Conservation (phyloP, 495 filamentous ascomycete genomes). For the Darksidea phi region DNA sequence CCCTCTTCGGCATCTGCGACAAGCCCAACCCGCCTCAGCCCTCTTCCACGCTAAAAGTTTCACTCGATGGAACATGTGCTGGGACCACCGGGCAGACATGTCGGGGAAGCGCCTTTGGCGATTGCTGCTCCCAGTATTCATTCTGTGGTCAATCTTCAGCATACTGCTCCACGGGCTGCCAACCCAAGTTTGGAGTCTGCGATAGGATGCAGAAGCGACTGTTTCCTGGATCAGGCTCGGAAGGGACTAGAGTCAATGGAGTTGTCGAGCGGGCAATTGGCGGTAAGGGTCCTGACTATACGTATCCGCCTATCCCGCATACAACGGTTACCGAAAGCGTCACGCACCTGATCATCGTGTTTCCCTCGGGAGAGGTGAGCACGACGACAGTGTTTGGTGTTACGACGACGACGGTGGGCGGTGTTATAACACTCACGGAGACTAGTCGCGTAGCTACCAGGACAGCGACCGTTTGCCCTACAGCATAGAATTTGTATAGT, state of each 20-base stretch:
- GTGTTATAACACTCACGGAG: too few species aligned
- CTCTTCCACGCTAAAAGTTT: slow-evolving; percentile 2
- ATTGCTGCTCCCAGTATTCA: slow-evolving; percentile 9
- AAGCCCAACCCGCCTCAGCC: background rate
- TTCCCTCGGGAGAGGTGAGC: too few species aligned
- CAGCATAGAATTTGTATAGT: too few species aligned
- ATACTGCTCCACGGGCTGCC: slow-evolving; percentile 22
- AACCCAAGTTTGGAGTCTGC: slow-evolving; percentile 17
- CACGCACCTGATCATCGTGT: too few species aligned
- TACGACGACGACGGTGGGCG: too few species aligned
- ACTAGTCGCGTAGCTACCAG: too few species aligned
- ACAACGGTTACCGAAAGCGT: background rate
- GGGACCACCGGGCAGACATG: slow-evolving; percentile 11
- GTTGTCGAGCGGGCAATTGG: background rate
- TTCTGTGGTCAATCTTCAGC: slow-evolving; percentile 11
- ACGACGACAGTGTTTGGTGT: too few species aligned
- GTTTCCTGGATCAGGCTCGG: background rate
- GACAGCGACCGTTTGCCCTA: too few species aligned
- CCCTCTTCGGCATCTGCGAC: slow-evolving; percentile 7
- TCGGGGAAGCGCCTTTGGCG: slow-evolving; percentile 4
- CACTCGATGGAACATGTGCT: slow-evolving; percentile 6
- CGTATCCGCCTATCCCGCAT: slow-evolving; percentile 15
- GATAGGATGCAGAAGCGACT: background rate
- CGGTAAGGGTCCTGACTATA: slow-evolving; percentile 4
- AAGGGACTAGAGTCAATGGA: background rate